Percentiles rank a stretch among this genome's conserved stretches.
Conservation (phyloP, 2,329 filamentous ascomycete species). For the Golovinomyces cichoracearum region DNA sequence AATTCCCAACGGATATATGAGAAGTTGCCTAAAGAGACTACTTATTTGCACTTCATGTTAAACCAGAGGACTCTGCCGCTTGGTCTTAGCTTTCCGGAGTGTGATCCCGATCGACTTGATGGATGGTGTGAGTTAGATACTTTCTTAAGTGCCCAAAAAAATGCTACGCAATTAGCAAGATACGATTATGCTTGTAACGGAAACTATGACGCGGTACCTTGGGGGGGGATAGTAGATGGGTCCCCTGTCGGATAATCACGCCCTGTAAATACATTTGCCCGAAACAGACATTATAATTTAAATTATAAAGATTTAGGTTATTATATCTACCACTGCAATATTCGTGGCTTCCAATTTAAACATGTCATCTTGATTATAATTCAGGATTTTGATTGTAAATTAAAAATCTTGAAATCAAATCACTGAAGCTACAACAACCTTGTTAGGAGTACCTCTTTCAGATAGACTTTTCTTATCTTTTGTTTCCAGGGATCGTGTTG, state of each 20-base stretch:
- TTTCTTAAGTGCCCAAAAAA: conserved; percentile 36
- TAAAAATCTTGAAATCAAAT: neutral
- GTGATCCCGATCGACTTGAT: conserved; percentile 34
- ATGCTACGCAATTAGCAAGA: conserved; percentile 29
- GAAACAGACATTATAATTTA: too few species aligned
- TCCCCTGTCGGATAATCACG: too few species aligned
- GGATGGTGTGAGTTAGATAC: conserved; percentile 53
- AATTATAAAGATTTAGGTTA: neutral
- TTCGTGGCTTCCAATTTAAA: too few species aligned
- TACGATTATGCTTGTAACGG: conserved; percentile 44
- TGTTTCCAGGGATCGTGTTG: conserved; percentile 4
- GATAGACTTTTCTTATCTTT: neutral
- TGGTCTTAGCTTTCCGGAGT: conserved; percentile 37
- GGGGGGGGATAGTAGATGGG: conserved; percentile 26
- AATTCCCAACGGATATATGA: conserved; percentile 23
- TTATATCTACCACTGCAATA: neutral
- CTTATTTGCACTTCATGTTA: conserved; percentile 47
- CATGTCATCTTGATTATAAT: too few species aligned
- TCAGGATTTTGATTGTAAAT: too few species aligned
- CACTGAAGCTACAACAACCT: neutral
- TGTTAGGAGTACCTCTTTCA: neutral
- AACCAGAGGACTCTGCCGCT: conserved; percentile 51
- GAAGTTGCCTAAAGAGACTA: conserved; percentile 29
- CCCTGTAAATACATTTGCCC: too few species aligned
- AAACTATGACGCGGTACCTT: conserved; percentile 23